Evolutionary conservation across 495 filamentous ascomycete genomes (phyloP), one percentile per base, ranked within the genome.

Genomic region (Penicillium maclennaniae): DNA sequence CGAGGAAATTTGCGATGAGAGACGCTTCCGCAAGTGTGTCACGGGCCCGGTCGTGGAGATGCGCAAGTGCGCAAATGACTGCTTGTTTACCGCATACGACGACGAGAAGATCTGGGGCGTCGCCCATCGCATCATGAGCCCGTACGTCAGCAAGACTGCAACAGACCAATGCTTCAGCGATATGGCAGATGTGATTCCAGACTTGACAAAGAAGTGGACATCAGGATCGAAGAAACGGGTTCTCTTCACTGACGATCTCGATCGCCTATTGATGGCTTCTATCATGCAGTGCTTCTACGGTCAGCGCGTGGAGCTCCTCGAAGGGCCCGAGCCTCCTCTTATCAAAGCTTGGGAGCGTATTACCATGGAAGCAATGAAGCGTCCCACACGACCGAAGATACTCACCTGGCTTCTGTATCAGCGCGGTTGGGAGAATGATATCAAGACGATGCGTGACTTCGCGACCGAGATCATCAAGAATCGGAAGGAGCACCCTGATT

Each of bases 1-100:
- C 12, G 74, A 88, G 43, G 88, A 91, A 64, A 65, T 87, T 28
- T 90, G 83, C 66, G 84, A 92, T 61, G 82, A 89, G 67, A 83
- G 69, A 25, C 73, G 83, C 39, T 93, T 91, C 65, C 63, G 76
- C 19, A 92, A 92, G 67, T 74, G 70, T 54, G 76, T 88, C 7
- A 68, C 68, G 6, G 79, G 75, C 1, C 69, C 83, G 17, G 76
- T 91, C 23, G 49, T 73, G 19, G 76, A 88, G 62, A 77, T 90
- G 49, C 69, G 86, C 54, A 71, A 81, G 53, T 81, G 80, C 17
- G 81, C 86, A 3, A 75, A 83, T 51, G 81, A 87, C 69, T 85
- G 86, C 42, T 74, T 91, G n/a, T 92, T 92, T 70, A 89, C 86
- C 0, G 87, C 88, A 0, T 74, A 75, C 31, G 57, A 75, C 20